phyloP scores from a whole-genome alignment of 768 basidiomycete species.

The Mrakia frigida region DNA sequence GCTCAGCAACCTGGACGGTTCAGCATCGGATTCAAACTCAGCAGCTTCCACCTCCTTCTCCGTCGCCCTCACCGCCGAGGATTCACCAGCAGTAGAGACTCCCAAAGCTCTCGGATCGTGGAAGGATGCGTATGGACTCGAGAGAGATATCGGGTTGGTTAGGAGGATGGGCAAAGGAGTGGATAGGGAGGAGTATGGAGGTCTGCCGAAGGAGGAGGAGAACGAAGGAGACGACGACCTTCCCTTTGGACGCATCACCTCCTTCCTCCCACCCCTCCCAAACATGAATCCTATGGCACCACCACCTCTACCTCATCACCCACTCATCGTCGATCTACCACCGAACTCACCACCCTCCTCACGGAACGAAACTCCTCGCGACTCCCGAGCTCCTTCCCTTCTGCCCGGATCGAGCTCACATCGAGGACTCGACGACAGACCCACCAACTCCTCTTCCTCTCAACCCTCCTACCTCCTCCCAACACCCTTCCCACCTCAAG shows the following conservation, averaged over 20 bases:
- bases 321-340: neutral
- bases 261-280: slow-evolving; percentile 7
- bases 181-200: neutral
- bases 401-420: neutral
- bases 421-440: neutral
- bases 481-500: neutral
- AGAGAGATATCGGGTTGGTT: neutral
- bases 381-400: neutral
- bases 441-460: neutral
- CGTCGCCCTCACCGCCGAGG: neutral
- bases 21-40: slow-evolving; percentile 1
- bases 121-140: neutral
- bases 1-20: neutral
- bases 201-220: neutral
- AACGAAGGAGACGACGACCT: neutral
- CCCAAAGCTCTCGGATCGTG: neutral
- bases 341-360: neutral
- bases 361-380: neutral
- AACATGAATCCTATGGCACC: slow-evolving; percentile 6
- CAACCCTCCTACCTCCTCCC: slow-evolving; percentile 7
- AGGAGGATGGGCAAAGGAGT: neutral
- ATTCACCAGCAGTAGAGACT: neutral
- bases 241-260: slow-evolving; percentile 11
- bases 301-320: neutral
- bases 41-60: slow-evolving; percentile 1